Percentiles rank a stretch among this genome's conserved stretches.
phyloP scores from a whole-genome alignment of 23 red algal genomes.

The Agarophyton chilense region DNA sequence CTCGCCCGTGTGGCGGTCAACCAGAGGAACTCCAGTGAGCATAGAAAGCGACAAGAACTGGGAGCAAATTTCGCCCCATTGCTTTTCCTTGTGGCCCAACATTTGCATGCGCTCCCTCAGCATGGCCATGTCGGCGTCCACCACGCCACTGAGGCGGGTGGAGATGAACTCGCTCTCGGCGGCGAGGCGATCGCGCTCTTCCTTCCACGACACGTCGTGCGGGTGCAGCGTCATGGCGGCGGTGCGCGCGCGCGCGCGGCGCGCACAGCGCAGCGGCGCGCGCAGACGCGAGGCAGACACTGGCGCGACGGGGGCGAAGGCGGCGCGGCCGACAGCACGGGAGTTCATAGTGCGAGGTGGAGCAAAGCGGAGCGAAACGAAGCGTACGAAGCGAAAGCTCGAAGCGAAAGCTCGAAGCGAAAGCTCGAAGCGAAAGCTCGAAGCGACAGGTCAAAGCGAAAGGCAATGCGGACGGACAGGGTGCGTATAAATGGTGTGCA shows the following conservation, averaged over 20 bases:
- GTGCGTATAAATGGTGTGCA: not conserved
- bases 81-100: slow-evolving; percentile 59
- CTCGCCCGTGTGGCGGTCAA: slow-evolving; percentile 39
- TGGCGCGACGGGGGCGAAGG: not conserved
- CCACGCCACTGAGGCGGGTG: slow-evolving; percentile 10
- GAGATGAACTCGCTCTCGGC: slow-evolving; percentile 63
- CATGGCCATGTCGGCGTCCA: slow-evolving; percentile 60
- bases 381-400: not conserved
- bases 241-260: not conserved
- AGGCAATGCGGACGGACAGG: not conserved
- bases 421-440: too few relatives aligned
- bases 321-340: not conserved
- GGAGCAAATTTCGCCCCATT: slow-evolving; percentile 44
- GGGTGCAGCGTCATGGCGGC: slow-evolving; percentile 58
- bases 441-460: too few relatives aligned
- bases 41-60: slow-evolving; percentile 63
- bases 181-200: slow-evolving; percentile 52
- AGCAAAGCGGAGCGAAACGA: not conserved
- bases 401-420: too few relatives aligned
- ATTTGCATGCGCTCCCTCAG: slow-evolving; percentile 54
- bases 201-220: slow-evolving; percentile 39
- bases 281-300: not conserved
- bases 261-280: not conserved
- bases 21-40: slow-evolving; percentile 49
- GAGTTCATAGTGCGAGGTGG: not conserved